These are phyloP conservation scores for Podila verticillata DNA, from an alignment of 192 early-diverging fungal species.

Conservation along the genomic window DNA sequence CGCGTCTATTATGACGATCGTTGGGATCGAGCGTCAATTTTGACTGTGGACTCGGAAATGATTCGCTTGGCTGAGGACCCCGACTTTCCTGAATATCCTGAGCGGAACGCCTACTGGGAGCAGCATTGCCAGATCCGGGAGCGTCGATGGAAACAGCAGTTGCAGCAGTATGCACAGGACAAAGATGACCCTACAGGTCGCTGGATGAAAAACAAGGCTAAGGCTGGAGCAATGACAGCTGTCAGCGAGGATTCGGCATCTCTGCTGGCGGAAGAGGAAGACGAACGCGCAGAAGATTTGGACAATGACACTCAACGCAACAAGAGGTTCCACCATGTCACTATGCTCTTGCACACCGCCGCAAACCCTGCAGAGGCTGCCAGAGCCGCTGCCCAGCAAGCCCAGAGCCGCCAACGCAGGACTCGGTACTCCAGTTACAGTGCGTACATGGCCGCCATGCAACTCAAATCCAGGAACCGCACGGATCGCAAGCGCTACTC, in stretches of 20 bases:
- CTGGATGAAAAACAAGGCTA: slow-evolving; percentile 3
- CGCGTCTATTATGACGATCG: slow-evolving; percentile 36
- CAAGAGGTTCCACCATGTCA: slow-evolving; percentile 1
- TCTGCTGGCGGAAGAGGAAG: slow-evolving; percentile 1
- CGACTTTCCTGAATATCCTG: slow-evolving; percentile 33
- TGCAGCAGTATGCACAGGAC: neutral
- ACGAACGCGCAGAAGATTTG: neutral
- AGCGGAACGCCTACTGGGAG: slow-evolving; percentile 47
- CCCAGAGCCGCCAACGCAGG: slow-evolving; percentile 4
- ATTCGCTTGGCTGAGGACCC: slow-evolving; percentile 15
- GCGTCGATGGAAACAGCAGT: slow-evolving; percentile 20
- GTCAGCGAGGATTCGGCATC: slow-evolving; percentile 6
- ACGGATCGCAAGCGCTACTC: slow-evolving; percentile 11
- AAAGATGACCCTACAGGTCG: neutral
- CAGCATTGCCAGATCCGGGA: slow-evolving; percentile 40
- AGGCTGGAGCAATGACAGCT: neutral
- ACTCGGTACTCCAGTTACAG: slow-evolving; percentile 31
- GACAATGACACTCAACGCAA: neutral
- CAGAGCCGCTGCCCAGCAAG: neutral
- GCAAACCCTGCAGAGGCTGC: neutral
- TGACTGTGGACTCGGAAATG: slow-evolving; percentile 22
- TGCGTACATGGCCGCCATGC: slow-evolving; percentile 39
- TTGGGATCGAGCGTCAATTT: slow-evolving; percentile 38
- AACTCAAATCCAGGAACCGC: slow-evolving; percentile 19
- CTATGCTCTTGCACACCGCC: neutral